Conservation (phyloP, 257 asterid genomes). For the Primulina tabacum region DNA sequence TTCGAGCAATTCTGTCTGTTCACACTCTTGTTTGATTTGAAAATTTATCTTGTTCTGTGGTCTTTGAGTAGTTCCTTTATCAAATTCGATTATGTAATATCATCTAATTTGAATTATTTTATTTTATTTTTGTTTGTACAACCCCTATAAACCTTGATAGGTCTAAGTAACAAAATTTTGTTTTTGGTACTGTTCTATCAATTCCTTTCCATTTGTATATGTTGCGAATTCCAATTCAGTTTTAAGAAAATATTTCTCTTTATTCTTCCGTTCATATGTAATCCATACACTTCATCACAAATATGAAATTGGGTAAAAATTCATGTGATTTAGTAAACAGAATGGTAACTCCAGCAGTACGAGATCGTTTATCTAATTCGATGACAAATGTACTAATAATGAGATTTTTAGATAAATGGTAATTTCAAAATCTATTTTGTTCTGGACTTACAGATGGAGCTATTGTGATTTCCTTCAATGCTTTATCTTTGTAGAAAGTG, state of each 20-base stretch:
- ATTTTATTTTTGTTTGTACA: too few relatives aligned
- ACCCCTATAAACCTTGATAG: background rate
- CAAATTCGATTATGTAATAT: too few relatives aligned
- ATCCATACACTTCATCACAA: too few relatives aligned
- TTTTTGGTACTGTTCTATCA: constrained; percentile 8
- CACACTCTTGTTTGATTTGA: background rate
- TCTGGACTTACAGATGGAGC: constrained; percentile 19
- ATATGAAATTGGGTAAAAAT: background rate
- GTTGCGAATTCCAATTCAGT: too few relatives aligned
- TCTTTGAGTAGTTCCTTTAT: constrained; percentile 11
- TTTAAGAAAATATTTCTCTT: too few relatives aligned
- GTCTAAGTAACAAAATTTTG: constrained; percentile 9
- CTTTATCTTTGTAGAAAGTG: constrained; percentile 32
- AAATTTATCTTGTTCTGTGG: background rate
- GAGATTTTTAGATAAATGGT: too few relatives aligned
- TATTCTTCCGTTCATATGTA: too few relatives aligned
- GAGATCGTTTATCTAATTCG: background rate
- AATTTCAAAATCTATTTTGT: background rate
- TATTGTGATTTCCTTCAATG: background rate
- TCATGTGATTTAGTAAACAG: background rate
- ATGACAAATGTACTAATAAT: background rate
- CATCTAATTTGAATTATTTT: too few relatives aligned
- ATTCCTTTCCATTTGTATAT: background rate
- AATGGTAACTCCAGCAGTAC: background rate
- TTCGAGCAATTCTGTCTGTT: constrained; percentile 17